Base-by-base conservation (phyloP, 2,329 filamentous ascomycete genomes). In the Diaporthe destruens region DNA sequence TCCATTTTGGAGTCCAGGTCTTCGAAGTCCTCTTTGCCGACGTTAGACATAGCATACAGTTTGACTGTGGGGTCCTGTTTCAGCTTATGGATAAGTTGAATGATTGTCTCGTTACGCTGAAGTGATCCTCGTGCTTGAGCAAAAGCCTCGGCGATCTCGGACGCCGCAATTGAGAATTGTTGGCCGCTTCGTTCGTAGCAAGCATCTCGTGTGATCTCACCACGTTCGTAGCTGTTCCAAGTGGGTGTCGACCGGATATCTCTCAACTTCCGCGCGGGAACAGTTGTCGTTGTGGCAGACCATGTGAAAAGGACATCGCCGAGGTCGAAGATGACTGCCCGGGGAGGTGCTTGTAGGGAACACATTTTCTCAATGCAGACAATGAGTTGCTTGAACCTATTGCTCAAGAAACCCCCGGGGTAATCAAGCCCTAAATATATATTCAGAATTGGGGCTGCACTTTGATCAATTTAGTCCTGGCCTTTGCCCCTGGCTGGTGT, bases 1-100 rank as follows among this genome's bases (percentile, higher is more conserved):
- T 80, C 77, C 25, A 79, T 72, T 53, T 76, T 76, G 9, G 36
- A 57, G 47, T 74, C 74, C n/a, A 81, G 75, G 20, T 74, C 74
- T 0, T 72, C 75, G 63, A 75, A 77, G 53, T 81, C 80, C 29
- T 77, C 77, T 68, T 74, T 74, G 6, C 77, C 75, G 47, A 81
- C 72, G 74, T 81, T 82, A 23, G 77, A 80, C 79, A 81, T 82
- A 34, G 78, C 79, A 69, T 42, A 42, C 9, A 42, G 39, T n/a
- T n/a, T n/a, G 6, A 18, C 42, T 44, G 78, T 79, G 47, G 32
- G 72, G 23, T 76, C 71, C 20, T 74, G 49, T 42, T 74, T 78
- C 36, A 79, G 47, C n/a, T 74, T 49, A 6, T 66, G 73, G 25
- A 81, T 47, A 23, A 77, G 75, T 1, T 69, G 66, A 3, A 80